Evolutionary conservation across 164 flowering plant genomes (phyloP), one percentile per base, ranked within the genome.

Genomic region (Stephania japonica): DNA sequence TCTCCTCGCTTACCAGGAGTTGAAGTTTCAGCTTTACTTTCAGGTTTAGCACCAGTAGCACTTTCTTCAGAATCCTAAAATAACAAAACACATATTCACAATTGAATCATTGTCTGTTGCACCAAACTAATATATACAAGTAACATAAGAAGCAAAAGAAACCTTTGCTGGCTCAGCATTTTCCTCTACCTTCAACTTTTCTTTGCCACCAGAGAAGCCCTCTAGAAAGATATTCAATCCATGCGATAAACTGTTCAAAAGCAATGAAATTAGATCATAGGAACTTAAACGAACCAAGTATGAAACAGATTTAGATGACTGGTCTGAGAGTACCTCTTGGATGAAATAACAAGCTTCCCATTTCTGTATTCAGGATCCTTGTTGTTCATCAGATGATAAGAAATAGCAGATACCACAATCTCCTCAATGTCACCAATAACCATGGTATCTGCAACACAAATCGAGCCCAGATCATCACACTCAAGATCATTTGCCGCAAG

Each of bases 351-450:
- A 42, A 95, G 98, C 72, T 86, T 93, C 71, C 97, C 99, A 80
- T 90, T 91, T 74, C 95, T 84, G 81, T 90, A 95, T 42, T 87
- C 91, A 38, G 87, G 92, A 75, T 91, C 80, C 76, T 87, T 88
- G 79, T 84, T 92, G 66, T 87, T 91, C 96, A 88, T 95, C 80
- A 93, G 81, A 81, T 95, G 98, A 83, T 89, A 84, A 21, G 99
- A 90, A 72, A 95, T 81, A 21, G 99, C 99, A 0, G 98, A 93
- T 1, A 95, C 89, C 62, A 91, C 95, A 79, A 95, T 86, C 85
- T 95, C 99, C 81, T 95, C 94, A 38, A 95, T 90, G 76, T 87
- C 83, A 77, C 99, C 78, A 7, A 95, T 85, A 76, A 80, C 82
- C 81, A 84, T 73, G 6, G 97, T 87, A 77, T 95, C 99, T 21